Percentiles rank a stretch among this genome's conserved stretches.
Conservation (phyloP, 352 stramenopile genomes). For the Halophytophthora polymorphica region DNA sequence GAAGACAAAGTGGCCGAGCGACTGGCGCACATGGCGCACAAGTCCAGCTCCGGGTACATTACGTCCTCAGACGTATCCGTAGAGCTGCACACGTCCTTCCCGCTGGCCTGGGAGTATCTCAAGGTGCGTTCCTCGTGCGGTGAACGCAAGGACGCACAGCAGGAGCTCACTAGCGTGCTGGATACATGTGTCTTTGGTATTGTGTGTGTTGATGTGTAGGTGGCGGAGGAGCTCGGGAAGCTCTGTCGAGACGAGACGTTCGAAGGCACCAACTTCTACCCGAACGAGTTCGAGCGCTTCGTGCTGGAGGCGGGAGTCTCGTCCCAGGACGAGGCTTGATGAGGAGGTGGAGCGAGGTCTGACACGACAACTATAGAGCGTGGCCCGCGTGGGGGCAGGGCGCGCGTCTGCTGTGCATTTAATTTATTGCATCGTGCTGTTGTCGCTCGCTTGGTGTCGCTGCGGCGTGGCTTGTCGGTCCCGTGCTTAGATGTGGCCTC, state of each 20-base stretch:
- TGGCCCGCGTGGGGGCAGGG: conserved; percentile 4
- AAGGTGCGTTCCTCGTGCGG: conserved; percentile 38
- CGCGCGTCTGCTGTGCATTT: not conserved
- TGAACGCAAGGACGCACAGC: not conserved
- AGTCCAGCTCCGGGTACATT: conserved; percentile 73
- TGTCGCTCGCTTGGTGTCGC: no score
- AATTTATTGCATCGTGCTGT: conserved; percentile 6
- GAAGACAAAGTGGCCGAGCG: conserved; percentile 78
- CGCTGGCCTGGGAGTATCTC: conserved; percentile 95
- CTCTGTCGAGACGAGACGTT: conserved; percentile 96
- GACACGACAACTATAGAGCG: conserved; percentile 11
- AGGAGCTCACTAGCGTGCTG: conserved; percentile 4
- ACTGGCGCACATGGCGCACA: conserved; percentile 73
- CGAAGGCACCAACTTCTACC: conserved; percentile 94
- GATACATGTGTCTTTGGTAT: conserved; percentile 7
- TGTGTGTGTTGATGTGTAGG: conserved; percentile 27
- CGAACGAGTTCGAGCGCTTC: conserved; percentile 87
- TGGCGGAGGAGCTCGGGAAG: conserved; percentile 91
- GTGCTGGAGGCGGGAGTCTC: conserved; percentile 16
- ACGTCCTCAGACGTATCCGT: conserved; percentile 90
- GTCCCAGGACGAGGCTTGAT: conserved; percentile 12
- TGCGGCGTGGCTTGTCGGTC: no score
- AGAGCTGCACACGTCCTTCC: conserved; percentile 90
- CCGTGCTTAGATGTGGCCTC: no score
- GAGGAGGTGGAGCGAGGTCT: conserved; percentile 7